A percentile compares a stretch with the other conserved stretches of the same genome.
Conservation (phyloP, 768 basidiomycete genomes). For the Rhizopogon vinicolor region DNA sequence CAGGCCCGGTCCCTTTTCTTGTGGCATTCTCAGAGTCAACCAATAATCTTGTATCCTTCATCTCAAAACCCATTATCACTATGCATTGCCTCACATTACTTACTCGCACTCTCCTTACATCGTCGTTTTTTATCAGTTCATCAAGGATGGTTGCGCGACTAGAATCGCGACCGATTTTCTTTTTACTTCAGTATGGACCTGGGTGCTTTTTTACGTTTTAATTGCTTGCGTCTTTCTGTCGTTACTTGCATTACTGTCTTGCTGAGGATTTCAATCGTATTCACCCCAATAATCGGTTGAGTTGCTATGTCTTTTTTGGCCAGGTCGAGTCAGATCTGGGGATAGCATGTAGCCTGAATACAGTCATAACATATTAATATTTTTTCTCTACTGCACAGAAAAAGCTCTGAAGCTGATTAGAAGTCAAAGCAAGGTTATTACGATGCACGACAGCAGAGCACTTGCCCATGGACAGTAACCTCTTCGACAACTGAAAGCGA, state of each 20-base stretch:
- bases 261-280: slow-evolving; percentile 9
- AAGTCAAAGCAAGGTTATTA: too few species aligned
- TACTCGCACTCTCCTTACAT: slow-evolving; percentile 11
- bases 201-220: slow-evolving; percentile 19
- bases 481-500: too few species aligned
- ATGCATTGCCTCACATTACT: slow-evolving; percentile 23
- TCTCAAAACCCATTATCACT: slow-evolving; percentile 22
- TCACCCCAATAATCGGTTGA: slow-evolving; percentile 11
- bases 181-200: slow-evolving; percentile 17
- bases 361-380: too few species aligned
- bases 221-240: slow-evolving; percentile 22
- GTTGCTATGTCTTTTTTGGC: too few species aligned
- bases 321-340: too few species aligned
- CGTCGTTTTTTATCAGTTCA: slow-evolving; percentile 6
- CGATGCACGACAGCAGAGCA: too few species aligned
- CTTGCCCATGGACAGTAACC: too few species aligned
- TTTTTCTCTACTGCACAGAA: too few species aligned
- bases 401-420: too few species aligned
- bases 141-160: slow-evolving; percentile 16
- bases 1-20: slow-evolving; percentile 20
- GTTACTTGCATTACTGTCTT: slow-evolving; percentile 29
- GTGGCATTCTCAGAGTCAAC: slow-evolving; percentile 8
- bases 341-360: too few species aligned
- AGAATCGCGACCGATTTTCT: slow-evolving; percentile 14
- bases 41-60: slow-evolving; percentile 17